Conservation (phyloP, 1,284 basidiomycete genomes). For the Naganishia sp. region DNA sequence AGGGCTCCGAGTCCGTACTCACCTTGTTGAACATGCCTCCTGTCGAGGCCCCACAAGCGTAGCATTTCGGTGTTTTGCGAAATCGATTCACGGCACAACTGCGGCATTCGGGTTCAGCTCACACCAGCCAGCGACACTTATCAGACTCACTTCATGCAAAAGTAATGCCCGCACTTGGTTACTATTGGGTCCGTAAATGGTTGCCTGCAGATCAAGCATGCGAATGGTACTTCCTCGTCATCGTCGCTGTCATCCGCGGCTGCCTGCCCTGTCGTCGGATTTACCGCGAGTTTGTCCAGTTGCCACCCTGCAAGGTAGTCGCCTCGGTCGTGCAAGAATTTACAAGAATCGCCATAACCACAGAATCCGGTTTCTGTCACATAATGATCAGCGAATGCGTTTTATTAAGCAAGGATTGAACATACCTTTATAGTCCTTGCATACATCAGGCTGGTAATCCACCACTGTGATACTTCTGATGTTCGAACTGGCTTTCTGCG, state of each 20-base stretch:
- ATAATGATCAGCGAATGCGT: slow-evolving; percentile 31
- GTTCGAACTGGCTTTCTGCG: slow-evolving; percentile 75
- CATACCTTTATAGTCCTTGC: slow-evolving; percentile 97
- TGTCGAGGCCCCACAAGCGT: slow-evolving; percentile 89
- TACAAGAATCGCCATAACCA: slow-evolving; percentile 98
- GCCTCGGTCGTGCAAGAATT: slow-evolving; percentile 80
- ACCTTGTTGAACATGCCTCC: slow-evolving; percentile 72
- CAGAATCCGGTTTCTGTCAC: slow-evolving; percentile 91
- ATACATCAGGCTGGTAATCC: slow-evolving; percentile 98
- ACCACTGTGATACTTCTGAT: slow-evolving; percentile 93
- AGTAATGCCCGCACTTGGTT: slow-evolving; percentile 96
- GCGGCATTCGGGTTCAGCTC: neutral
- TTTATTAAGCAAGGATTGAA: slow-evolving; percentile 28
- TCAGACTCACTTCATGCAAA: slow-evolving; percentile 69
- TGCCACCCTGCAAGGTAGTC: slow-evolving; percentile 97
- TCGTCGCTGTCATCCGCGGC: slow-evolving; percentile 66
- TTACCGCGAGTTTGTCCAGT: slow-evolving; percentile 64
- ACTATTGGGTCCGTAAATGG: slow-evolving; percentile 93
- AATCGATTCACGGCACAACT: slow-evolving; percentile 90
- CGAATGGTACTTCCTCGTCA: slow-evolving; percentile 90
- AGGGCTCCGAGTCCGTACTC: neutral
- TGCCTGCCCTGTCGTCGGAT: slow-evolving; percentile 50
- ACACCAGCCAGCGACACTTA: neutral
- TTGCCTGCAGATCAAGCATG: slow-evolving; percentile 93
- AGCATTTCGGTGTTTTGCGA: slow-evolving; percentile 89